Evolutionary conservation across 352 stramenopile genomes (phyloP), one percentile per base, ranked within the genome.

Genomic region (Pythium utonaiense): DNA sequence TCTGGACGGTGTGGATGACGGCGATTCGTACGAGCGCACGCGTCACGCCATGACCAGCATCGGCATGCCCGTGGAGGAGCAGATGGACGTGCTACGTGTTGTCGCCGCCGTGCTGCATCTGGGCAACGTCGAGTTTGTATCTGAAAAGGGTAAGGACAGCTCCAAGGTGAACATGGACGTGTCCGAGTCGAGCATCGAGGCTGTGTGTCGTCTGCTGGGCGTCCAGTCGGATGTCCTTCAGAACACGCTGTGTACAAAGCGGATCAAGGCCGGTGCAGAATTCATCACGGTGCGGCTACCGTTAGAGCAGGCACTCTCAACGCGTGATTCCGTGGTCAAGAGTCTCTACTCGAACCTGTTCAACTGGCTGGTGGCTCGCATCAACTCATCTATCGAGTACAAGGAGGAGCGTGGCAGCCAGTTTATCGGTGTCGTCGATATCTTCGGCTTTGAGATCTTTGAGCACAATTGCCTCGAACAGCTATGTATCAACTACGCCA

Each of bases 341-440:
- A 94, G 81, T 8, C 69, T 97, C 7, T 97, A 97, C 69, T 81
- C 83, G 6, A 89, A 91, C 51, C 57, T 97, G 55, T 97, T 97
- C 71, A 87, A 97, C 42, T 99, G 93, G 93, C 78, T 99, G 28
- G 96, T 99, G 10, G 74, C 85, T 50, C 78, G 85, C 31, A 97
- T 98, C 71, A 98, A 98, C 70, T 71, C 74, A 67, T 96, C 74
- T 53, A 95, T 97, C 60, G 72, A 92, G 70, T 93, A 93, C 71
- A 78, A 78, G 56, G 78, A 91, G 64, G 70, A 84, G 58, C 60
- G 58, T 0, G 71, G 75, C 21, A 86, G 64, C 33, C 83, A 91
- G 53, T 96, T 97, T 50, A 96, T 97, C 49, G 89, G 89, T 36
- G 83, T 97, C 3, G 78, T 97, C 30, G 89, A 97, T 56, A 97